Evolutionary conservation across 345 rosid genomes (phyloP).

Genomic region (Punica granatum): DNA sequence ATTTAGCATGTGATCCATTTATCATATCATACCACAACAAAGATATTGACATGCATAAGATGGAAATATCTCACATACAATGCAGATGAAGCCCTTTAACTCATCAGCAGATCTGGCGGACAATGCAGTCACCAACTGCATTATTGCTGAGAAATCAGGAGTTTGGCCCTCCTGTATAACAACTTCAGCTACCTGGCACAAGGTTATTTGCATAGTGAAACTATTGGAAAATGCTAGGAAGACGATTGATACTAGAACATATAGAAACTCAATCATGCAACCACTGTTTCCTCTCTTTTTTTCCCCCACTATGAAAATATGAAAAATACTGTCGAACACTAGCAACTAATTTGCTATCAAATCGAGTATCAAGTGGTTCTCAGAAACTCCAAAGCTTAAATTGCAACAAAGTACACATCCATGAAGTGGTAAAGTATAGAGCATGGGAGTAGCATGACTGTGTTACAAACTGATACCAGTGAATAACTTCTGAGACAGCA

Average conservation of each 20-base stretch:
- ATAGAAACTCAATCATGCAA: background rate
- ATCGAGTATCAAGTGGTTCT: background rate
- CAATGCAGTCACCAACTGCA: constrained; percentile 72
- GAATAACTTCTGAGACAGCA: background rate
- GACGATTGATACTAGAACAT: background rate
- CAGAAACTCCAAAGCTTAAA: too few relatives aligned
- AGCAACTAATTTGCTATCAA: background rate
- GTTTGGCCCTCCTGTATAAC: constrained; percentile 57
- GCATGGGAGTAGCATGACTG: background rate
- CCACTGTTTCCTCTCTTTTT: background rate
- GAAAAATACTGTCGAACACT: too few relatives aligned
- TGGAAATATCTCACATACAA: constrained; percentile 46
- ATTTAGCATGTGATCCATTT: background rate
- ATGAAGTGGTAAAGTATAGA: background rate
- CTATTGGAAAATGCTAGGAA: constrained; percentile 1
- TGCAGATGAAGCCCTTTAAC: constrained; percentile 68
- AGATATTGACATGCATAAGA: background rate
- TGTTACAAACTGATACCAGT: background rate
- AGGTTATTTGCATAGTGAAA: constrained; percentile 8
- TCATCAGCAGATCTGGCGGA: constrained; percentile 46
- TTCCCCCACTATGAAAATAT: background rate
- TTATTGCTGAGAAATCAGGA: constrained; percentile 64
- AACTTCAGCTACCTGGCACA: constrained; percentile 79
- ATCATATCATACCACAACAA: background rate
- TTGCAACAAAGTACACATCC: too few relatives aligned